Evolutionary conservation across 1,139 yeast species (phyloP), one percentile per base, ranked within the genome.

Genomic region (Candida smagusa): DNA sequence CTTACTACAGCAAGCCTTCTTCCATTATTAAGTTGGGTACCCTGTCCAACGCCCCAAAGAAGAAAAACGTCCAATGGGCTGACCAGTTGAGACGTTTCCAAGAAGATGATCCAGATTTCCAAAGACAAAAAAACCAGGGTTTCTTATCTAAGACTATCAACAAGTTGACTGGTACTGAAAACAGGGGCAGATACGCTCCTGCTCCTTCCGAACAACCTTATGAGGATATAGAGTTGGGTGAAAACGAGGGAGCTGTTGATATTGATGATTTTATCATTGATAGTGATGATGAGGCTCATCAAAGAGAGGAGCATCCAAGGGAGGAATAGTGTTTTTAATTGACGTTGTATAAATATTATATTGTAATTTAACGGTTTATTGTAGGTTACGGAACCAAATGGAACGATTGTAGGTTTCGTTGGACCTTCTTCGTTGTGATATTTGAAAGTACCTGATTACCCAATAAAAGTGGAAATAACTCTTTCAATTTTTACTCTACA

Each of bases 21-120:
- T 68, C 75, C 5, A 65, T 66, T 35, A 70, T 71, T 44, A 69
- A 68, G 40, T 58, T 68, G 7, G 19, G 30, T 9, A 29, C 21
- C 9, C 16, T 31, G 16, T 28, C n/a, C 27, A 30, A 22, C 12
- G 28, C 36, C 11, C 59, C 63, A 4, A 65, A 63, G 48, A 74
- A 73, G 58, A 77, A 77, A 54, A 73, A 69, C 42, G 83, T 77
- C 9, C 81, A 73, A 53, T 77, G 82, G 82, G 73, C 78, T 7
- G 81, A 77, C 48, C 76, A 74, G 51, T 52, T 72, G 39, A 50
- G 70, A 40, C 54, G 54, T 31, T 64, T 63, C 45, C 68, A 68
- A 44, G 62, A 55, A 22, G 59, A 54, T 12, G 68, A 63, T 21
- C 62, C 58, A 19, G 53, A 56, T 46, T 48, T 45, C 33, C 47